Evolutionary conservation across 164 flowering plant genomes (phyloP).

Genomic region (Aristolochia fimbriata): DNA sequence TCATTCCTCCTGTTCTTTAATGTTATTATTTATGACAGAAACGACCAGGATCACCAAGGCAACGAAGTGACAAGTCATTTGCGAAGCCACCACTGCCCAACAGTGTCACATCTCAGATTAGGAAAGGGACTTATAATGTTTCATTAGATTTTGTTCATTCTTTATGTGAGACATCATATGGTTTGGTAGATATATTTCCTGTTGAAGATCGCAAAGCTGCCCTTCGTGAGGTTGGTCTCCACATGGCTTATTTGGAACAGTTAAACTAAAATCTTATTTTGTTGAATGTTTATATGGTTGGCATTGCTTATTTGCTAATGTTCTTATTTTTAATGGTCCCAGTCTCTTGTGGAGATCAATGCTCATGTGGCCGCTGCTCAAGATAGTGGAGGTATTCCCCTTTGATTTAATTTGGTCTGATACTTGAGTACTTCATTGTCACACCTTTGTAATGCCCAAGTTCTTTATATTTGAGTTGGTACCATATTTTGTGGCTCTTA

Average conservation of each 20-base stretch:
- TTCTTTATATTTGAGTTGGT: background rate
- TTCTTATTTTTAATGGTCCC: slow-evolving; percentile 21
- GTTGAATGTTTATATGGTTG: slow-evolving; percentile 1
- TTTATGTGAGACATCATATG: slow-evolving; percentile 90
- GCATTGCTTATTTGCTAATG: slow-evolving; percentile 3
- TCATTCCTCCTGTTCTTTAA: background rate
- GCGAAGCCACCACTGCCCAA: slow-evolving; percentile 83
- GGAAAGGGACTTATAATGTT: slow-evolving; percentile 87
- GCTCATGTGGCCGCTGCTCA: slow-evolving; percentile 59
- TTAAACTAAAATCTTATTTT: background rate
- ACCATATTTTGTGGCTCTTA: too few species aligned
- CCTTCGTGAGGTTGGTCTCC: slow-evolving; percentile 66
- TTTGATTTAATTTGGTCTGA: background rate
- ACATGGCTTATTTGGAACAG: slow-evolving; percentile 2
- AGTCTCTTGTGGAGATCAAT: slow-evolving; percentile 95
- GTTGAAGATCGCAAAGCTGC: slow-evolving; percentile 94
- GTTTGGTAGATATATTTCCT: slow-evolving; percentile 91
- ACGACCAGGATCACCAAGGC: slow-evolving; percentile 65
- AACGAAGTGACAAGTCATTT: slow-evolving; percentile 44
- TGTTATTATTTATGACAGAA: slow-evolving; percentile 33
- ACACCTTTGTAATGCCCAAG: background rate
- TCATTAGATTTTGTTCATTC: slow-evolving; percentile 90
- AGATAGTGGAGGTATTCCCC: slow-evolving; percentile 71
- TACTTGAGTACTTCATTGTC: background rate
- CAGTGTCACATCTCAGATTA: slow-evolving; percentile 55